phyloP scores from a whole-genome alignment of 148 eudicot species.

The Silene conica region DNA sequence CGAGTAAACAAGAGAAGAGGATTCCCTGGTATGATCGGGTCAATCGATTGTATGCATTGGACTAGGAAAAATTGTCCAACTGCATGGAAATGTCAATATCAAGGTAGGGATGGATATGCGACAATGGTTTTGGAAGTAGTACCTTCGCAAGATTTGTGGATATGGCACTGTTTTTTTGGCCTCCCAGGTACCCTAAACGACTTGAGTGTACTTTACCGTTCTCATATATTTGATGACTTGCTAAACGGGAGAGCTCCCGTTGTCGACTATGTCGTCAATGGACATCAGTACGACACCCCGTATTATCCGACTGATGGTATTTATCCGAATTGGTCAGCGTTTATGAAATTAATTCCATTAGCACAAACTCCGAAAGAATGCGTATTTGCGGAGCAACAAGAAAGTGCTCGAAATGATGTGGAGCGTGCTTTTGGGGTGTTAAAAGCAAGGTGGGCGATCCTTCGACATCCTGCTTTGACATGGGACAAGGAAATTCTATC shows the following conservation, averaged over 20 bases:
- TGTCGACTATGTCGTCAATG: neutral
- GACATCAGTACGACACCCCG: neutral
- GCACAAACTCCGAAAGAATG: neutral
- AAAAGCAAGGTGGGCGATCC: no score
- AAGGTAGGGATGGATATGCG: neutral
- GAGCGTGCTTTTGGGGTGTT: no score
- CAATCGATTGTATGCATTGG: slow-evolving; percentile 4
- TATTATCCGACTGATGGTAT: neutral
- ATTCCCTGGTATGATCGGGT: no score
- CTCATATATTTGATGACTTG: neutral
- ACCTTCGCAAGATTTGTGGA: neutral
- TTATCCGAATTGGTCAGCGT: neutral
- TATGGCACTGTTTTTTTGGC: no score
- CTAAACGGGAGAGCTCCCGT: neutral
- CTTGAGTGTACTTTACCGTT: neutral
- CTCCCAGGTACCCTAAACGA: no score
- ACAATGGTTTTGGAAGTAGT: neutral
- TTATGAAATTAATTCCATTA: neutral
- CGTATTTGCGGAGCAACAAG: neutral
- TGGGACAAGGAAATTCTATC: no score
- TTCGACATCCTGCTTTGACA: no score
- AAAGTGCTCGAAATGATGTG: no score
- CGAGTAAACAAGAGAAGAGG: neutral
- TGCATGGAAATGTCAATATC: slow-evolving; percentile 1
- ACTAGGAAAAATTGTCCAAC: neutral